Conservation (phyloP, 208 protist species). For the Kentomonas sorsogonicus region DNA sequence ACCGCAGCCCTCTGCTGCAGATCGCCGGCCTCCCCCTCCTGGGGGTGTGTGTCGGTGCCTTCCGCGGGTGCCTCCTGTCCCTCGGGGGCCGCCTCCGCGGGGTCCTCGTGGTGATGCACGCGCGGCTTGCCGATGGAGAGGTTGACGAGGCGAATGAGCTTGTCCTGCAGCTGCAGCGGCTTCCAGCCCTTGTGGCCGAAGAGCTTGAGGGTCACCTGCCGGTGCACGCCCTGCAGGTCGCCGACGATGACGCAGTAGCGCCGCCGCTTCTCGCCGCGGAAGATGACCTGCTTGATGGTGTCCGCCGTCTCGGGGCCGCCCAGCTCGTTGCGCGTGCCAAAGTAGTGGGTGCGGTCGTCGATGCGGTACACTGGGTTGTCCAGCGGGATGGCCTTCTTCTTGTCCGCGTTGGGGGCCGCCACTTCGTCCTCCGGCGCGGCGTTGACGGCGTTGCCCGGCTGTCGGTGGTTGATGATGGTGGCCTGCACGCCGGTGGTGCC, state of each 20-base stretch:
- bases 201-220: constrained; percentile 64
- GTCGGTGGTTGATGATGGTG: constrained; percentile 13
- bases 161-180: constrained; percentile 81
- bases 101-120: not conserved
- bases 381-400: constrained; percentile 51
- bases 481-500: constrained; percentile 50
- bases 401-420: constrained; percentile 27
- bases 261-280: constrained; percentile 74
- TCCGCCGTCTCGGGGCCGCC: constrained; percentile 39
- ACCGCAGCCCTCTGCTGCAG: not conserved
- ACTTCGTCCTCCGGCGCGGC: constrained; percentile 25
- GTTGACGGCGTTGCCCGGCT: constrained; percentile 3
- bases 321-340: constrained; percentile 21
- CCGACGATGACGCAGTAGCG: constrained; percentile 83
- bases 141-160: constrained; percentile 78
- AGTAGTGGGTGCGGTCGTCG: constrained; percentile 19
- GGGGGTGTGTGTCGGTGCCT: not conserved
- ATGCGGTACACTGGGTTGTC: constrained; percentile 13
- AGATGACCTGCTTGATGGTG: constrained; percentile 72
- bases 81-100: not conserved
- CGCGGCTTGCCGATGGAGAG: constrained; percentile 70
- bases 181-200: constrained; percentile 78
- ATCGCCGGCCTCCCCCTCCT: not conserved
- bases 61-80: not conserved
- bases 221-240: constrained; percentile 49